phyloP scores from a whole-genome alignment of 169 alveolate species.

The Sarcocystis neurona region DNA sequence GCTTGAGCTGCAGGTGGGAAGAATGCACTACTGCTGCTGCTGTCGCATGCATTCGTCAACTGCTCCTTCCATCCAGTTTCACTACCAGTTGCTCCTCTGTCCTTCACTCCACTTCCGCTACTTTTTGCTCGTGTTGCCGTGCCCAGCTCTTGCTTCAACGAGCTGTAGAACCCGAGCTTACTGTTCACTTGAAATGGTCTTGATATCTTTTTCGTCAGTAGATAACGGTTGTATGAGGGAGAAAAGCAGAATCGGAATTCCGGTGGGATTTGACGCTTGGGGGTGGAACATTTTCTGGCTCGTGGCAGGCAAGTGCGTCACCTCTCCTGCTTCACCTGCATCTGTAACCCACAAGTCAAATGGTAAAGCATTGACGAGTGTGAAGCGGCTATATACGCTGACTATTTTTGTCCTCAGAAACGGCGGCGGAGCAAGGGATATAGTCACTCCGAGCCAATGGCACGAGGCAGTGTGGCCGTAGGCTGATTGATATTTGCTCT shows the following conservation, averaged over 20 bases:
- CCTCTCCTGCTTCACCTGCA: background rate
- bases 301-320: constrained; percentile 36
- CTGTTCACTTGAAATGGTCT: too few species aligned
- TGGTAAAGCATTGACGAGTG: constrained; percentile 37
- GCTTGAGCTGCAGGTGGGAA: too few species aligned
- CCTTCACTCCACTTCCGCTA: too few species aligned
- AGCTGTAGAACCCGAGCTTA: too few species aligned
- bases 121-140: too few species aligned
- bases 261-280: constrained; percentile 46
- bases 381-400: constrained; percentile 59
- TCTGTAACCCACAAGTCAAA: constrained; percentile 53
- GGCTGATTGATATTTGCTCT: too few species aligned
- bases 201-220: background rate
- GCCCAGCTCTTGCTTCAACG: too few species aligned
- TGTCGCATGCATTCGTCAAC: too few species aligned
- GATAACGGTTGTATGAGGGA: background rate
- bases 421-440: constrained; percentile 65
- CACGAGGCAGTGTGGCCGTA: too few species aligned
- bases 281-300: constrained; percentile 52
- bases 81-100: too few species aligned
- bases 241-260: background rate
- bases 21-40: too few species aligned
- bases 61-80: too few species aligned
- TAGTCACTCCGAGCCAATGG: constrained; percentile 50
- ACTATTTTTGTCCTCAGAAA: constrained; percentile 60